These are phyloP conservation scores for Ophiobolus disseminans DNA, from an alignment of 2,329 filamentous ascomycete species.

Conservation along the genomic window DNA sequence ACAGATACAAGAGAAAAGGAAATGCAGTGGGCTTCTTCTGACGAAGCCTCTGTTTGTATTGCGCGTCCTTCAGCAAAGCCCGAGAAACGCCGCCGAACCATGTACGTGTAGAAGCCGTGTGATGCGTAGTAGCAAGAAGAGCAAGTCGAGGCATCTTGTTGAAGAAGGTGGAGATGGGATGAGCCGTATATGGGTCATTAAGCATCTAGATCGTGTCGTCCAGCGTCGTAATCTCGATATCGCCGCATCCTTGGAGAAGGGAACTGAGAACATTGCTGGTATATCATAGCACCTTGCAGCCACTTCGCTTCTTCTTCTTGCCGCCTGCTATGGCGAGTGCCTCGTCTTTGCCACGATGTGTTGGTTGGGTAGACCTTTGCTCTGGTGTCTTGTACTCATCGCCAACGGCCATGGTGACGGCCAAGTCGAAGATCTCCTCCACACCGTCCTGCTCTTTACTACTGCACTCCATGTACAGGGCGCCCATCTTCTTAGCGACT, in stretches of 20 bases:
- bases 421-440: slow-evolving; percentile 93
- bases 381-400: slow-evolving; percentile 60
- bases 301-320: slow-evolving; percentile 51
- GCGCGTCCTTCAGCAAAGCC: slow-evolving; percentile 24
- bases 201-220: slow-evolving; percentile 51
- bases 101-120: slow-evolving; percentile 29
- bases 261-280: slow-evolving; percentile 15
- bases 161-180: slow-evolving; percentile 30
- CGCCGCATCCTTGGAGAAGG: slow-evolving; percentile 27
- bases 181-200: slow-evolving; percentile 42
- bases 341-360: slow-evolving; percentile 27
- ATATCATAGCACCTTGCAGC: slow-evolving; percentile 50
- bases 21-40: slow-evolving; percentile 30
- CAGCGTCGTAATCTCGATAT: slow-evolving; percentile 49
- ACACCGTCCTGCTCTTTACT: slow-evolving; percentile 97
- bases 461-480: slow-evolving; percentile 96
- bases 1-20: slow-evolving; percentile 41
- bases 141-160: background rate
- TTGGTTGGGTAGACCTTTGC: slow-evolving; percentile 20
- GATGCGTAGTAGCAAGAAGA: slow-evolving; percentile 3
- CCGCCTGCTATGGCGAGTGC: slow-evolving; percentile 38
- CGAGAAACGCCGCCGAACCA: slow-evolving; percentile 32
- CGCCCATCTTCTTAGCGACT: slow-evolving; percentile 92
- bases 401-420: slow-evolving; percentile 87
- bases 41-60: slow-evolving; percentile 20